phyloP scores from a whole-genome alignment of 148 eudicot genomes.

The Cornus florida region DNA sequence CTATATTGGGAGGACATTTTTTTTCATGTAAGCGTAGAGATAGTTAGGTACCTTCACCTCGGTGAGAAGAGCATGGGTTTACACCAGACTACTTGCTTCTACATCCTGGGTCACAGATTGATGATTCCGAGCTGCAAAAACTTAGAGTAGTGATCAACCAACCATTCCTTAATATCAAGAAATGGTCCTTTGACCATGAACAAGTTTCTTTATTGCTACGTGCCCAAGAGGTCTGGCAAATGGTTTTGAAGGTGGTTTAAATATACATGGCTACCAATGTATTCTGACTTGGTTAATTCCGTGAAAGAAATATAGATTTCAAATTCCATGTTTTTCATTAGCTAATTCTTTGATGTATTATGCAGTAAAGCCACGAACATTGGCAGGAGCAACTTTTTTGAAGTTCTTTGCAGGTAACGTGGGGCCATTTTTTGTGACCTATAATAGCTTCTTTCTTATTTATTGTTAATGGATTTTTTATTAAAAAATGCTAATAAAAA shows the following conservation, averaged over 20 bases:
- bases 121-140: too few relatives aligned
- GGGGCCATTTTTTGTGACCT: neutral
- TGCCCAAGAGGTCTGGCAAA: too few relatives aligned
- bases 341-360: conserved; percentile 8
- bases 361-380: conserved; percentile 75
- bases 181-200: too few relatives aligned
- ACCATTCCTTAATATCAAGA: too few relatives aligned
- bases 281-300: neutral
- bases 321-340: neutral
- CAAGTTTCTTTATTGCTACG: too few relatives aligned
- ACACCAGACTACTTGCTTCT: too few relatives aligned
- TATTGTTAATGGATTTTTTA: neutral
- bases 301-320: too few relatives aligned
- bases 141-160: too few relatives aligned
- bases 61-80: too few relatives aligned
- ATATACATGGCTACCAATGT: neutral
- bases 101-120: too few relatives aligned
- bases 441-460: neutral
- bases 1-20: neutral
- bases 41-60: too few relatives aligned
- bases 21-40: neutral
- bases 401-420: conserved; percentile 76
- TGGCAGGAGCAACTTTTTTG: conserved; percentile 83
- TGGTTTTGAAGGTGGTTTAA: neutral
- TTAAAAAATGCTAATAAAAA: neutral